Evolutionary conservation across 768 basidiomycete genomes (phyloP).

Genomic region (Serendipita sp.): DNA sequence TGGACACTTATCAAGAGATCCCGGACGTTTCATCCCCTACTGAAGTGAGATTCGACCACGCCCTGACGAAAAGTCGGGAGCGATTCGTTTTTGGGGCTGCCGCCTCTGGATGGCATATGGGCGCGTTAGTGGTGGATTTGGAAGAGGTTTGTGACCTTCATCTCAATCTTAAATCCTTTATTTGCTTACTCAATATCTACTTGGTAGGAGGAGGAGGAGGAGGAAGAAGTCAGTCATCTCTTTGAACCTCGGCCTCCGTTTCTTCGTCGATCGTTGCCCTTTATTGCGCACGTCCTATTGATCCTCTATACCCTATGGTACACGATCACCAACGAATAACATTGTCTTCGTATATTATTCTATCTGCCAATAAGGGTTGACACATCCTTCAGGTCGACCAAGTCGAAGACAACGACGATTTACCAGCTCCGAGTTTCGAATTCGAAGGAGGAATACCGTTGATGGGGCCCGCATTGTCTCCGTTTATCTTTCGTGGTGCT

Average conservation of each 20-base stretch:
- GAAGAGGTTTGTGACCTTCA: constrained; percentile 26
- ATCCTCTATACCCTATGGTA: too few relatives aligned
- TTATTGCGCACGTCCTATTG: too few relatives aligned
- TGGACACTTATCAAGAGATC: constrained; percentile 17
- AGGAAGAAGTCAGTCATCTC: too few relatives aligned
- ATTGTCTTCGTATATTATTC: neutral
- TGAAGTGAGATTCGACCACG: constrained; percentile 56
- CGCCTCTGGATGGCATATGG: constrained; percentile 84
- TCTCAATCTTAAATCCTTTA: neutral
- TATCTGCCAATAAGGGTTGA: neutral
- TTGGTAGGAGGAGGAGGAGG: too few relatives aligned
- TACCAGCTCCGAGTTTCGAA: neutral
- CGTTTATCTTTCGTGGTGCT: neutral
- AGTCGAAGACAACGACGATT: neutral
- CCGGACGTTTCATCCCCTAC: constrained; percentile 42
- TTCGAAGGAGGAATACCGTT: neutral
- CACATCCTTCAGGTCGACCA: neutral
- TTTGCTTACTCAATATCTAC: neutral
- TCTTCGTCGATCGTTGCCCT: too few relatives aligned
- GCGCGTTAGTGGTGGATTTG: constrained; percentile 73
- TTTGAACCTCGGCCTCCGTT: too few relatives aligned
- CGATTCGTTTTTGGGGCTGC: constrained; percentile 67
- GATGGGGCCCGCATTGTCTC: neutral
- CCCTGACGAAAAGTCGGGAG: constrained; percentile 30
- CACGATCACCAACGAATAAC: too few relatives aligned